phyloP scores from a whole-genome alignment of 306 rosid species.

The Pterocarpus santalinus region DNA sequence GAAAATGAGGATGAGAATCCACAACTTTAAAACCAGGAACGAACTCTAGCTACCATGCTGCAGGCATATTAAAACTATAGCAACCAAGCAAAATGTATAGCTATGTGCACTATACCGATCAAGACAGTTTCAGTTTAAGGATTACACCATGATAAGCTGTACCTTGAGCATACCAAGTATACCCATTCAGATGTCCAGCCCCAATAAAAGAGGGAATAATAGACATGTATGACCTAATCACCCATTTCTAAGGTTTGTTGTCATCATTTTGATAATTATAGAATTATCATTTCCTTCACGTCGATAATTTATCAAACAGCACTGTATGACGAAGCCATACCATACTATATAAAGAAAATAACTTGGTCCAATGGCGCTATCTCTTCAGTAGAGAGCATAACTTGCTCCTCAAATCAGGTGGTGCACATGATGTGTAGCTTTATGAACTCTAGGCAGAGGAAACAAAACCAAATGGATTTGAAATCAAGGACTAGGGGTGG shows the following conservation, averaged over 20 bases:
- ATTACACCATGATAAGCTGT: not conserved
- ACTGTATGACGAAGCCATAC: not conserved
- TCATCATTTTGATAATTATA: not conserved
- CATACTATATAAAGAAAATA: not conserved
- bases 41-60: not conserved
- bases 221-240: not conserved
- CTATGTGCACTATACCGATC: not conserved
- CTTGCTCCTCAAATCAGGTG: not conserved
- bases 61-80: not conserved
- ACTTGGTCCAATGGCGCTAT: not conserved
- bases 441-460: slow-evolving; percentile 21
- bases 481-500: slow-evolving; percentile 5
- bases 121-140: slow-evolving; percentile 15
- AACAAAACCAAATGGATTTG: slow-evolving; percentile 24
- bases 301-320: not conserved
- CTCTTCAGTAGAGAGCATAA: not conserved
- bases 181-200: not conserved
- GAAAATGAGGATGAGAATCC: slow-evolving; percentile 7
- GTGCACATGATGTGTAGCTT: slow-evolving; percentile 1
- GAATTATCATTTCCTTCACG: not conserved
- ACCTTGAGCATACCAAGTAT: not conserved
- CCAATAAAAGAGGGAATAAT: not conserved
- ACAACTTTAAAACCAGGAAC: slow-evolving; percentile 10
- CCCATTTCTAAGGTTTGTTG: not conserved
- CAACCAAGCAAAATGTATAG: slow-evolving; percentile 11